Conservation (phyloP, 306 rosid species). For the Sicyos baderoa region DNA sequence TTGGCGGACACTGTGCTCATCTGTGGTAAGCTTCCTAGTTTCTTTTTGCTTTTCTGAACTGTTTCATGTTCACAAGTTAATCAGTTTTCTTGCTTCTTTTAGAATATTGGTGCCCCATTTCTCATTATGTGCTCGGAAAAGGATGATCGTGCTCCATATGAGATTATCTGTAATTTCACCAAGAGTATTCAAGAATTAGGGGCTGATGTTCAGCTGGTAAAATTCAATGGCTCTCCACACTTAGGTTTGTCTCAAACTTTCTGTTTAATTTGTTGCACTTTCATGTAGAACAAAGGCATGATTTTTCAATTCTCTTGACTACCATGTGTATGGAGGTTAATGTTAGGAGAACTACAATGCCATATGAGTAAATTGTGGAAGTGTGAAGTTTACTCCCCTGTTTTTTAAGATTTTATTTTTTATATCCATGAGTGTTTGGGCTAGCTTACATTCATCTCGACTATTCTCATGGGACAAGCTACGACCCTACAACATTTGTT, state of each 20-base stretch:
- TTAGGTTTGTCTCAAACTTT: slow-evolving; percentile 49
- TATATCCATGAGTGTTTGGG: no score
- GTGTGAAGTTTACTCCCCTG: neutral
- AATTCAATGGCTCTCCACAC: slow-evolving; percentile 65
- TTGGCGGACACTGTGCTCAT: slow-evolving; percentile 79
- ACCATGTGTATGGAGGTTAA: neutral
- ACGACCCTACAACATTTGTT: no score
- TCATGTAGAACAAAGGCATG: slow-evolving; percentile 1
- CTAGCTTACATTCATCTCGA: no score
- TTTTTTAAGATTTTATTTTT: no score
- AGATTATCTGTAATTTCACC: slow-evolving; percentile 50
- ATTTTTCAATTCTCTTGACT: neutral
- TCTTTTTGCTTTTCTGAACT: neutral
- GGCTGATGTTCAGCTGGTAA: slow-evolving; percentile 72
- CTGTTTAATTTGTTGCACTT: neutral
- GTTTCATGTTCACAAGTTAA: neutral
- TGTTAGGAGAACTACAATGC: neutral
- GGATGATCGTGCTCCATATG: slow-evolving; percentile 65
- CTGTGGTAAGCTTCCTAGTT: slow-evolving; percentile 57
- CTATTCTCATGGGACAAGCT: no score
- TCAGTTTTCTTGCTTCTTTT: slow-evolving; percentile 9
- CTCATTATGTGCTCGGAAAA: slow-evolving; percentile 80
- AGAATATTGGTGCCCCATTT: slow-evolving; percentile 91
- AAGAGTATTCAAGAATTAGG: slow-evolving; percentile 64
- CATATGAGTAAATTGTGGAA: neutral